These are phyloP conservation scores for Botrytis aclada DNA, from an alignment of 2,329 filamentous ascomycete species.

Conservation along the genomic window DNA sequence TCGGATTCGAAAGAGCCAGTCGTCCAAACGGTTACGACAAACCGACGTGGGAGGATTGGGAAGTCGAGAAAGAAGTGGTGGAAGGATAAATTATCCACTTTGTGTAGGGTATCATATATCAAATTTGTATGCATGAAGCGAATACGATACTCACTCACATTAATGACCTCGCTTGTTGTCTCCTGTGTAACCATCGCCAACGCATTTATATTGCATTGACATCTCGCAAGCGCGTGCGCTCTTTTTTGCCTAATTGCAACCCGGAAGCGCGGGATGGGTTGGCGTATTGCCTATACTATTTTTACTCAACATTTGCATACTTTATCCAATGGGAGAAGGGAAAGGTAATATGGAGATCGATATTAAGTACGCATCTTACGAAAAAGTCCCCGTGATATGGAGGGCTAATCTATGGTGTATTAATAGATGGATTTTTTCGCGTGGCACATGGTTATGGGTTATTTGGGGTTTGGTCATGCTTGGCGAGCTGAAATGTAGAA, in stretches of 20 bases:
- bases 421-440: not conserved
- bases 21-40: slow-evolving; percentile 52
- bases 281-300: slow-evolving; percentile 16
- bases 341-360: not conserved
- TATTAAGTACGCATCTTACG: not conserved
- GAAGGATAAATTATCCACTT: slow-evolving; percentile 23
- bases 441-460: not conserved
- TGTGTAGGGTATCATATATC: not conserved
- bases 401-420: not conserved
- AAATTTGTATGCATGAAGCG: not conserved
- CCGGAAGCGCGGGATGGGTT: slow-evolving; percentile 15
- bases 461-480: not conserved
- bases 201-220: not conserved
- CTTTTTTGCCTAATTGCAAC: slow-evolving; percentile 9
- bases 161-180: not conserved
- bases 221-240: slow-evolving; percentile 16
- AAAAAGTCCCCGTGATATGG: not conserved
- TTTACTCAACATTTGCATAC: not conserved
- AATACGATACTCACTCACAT: not conserved
- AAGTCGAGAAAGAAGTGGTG: slow-evolving; percentile 30
- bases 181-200: slow-evolving; percentile 5
- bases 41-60: slow-evolving; percentile 44
- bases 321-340: not conserved
- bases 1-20: slow-evolving; percentile 35
- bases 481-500: not conserved